Evolutionary conservation across 768 basidiomycete species (phyloP).

Genomic region (Kwoniella europaea): DNA sequence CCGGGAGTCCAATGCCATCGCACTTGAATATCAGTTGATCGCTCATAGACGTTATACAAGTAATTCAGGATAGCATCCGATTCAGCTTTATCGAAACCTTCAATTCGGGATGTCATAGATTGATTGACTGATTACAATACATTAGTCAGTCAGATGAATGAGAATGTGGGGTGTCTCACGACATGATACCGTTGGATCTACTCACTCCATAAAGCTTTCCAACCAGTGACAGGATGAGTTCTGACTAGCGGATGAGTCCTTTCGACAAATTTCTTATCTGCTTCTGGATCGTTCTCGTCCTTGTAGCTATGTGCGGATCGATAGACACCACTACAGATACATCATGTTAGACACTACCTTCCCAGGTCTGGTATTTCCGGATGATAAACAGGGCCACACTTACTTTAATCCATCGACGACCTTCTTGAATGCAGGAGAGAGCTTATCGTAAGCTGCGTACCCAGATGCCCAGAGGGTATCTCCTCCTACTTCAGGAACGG

Average conservation of each 20-base stretch:
- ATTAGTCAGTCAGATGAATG: too few relatives aligned
- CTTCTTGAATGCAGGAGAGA: conserved; percentile 47
- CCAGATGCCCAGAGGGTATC: conserved; percentile 53
- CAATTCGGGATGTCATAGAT: conserved; percentile 56
- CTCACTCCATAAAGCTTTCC: conserved; percentile 54
- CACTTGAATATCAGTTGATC: conserved; percentile 57
- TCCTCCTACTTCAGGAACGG: conserved; percentile 50
- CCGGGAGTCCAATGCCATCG: conserved; percentile 59
- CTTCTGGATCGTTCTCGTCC: conserved; percentile 44
- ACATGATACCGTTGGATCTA: neutral
- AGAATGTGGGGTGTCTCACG: too few relatives aligned
- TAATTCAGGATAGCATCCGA: conserved; percentile 57
- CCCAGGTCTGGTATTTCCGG: too few relatives aligned
- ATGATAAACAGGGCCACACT: neutral
- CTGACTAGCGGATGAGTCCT: conserved; percentile 38
- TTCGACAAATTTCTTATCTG: conserved; percentile 26
- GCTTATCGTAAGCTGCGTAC: conserved; percentile 50
- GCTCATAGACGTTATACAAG: conserved; percentile 52
- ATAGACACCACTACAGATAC: conserved; percentile 36
- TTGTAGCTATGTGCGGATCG: conserved; percentile 54
- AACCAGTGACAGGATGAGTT: conserved; percentile 52
- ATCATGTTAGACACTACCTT: neutral
- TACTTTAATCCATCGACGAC: conserved; percentile 49
- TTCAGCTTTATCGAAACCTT: conserved; percentile 57
- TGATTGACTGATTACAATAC: conserved; percentile 45